These are phyloP conservation scores for Candida insectorum DNA, from an alignment of 805 yeast species.

Conservation along the genomic window DNA sequence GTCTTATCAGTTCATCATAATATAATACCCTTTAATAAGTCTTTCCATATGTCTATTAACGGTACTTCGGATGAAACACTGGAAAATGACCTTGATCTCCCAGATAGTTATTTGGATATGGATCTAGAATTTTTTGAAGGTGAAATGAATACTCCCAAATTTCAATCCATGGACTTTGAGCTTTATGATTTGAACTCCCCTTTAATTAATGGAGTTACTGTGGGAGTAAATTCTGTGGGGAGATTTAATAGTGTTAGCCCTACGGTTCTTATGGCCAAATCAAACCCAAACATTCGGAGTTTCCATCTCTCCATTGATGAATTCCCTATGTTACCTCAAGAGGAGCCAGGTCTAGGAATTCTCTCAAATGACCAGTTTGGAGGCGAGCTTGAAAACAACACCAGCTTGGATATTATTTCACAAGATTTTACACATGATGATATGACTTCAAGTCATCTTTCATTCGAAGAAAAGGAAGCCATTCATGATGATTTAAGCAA, in stretches of 20 bases:
- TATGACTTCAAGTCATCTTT: background rate
- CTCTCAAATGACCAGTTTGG: too few relatives aligned
- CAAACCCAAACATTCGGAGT: conserved; percentile 8
- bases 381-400: background rate
- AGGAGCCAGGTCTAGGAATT: background rate
- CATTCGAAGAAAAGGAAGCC: background rate
- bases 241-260: conserved; percentile 11
- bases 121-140: conserved; percentile 5
- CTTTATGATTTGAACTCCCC: conserved; percentile 28
- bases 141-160: conserved; percentile 11
- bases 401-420: background rate
- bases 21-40: conserved; percentile 16
- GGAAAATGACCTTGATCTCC: conserved; percentile 15
- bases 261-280: conserved; percentile 2
- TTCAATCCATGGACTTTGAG: conserved; percentile 14
- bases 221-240: conserved; percentile 20
- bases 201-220: conserved; percentile 29
- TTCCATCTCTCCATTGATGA: conserved; percentile 15
- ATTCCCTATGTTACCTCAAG: conserved; percentile 1
- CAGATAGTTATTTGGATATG: conserved; percentile 27
- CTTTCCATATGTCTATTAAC: conserved; percentile 28
- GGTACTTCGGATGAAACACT: conserved; percentile 10
- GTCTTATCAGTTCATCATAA: conserved; percentile 8
- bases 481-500: too few relatives aligned
- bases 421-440: background rate